phyloP scores from a whole-genome alignment of 2,329 filamentous ascomycete genomes.

The Trichoderma aggressivum region DNA sequence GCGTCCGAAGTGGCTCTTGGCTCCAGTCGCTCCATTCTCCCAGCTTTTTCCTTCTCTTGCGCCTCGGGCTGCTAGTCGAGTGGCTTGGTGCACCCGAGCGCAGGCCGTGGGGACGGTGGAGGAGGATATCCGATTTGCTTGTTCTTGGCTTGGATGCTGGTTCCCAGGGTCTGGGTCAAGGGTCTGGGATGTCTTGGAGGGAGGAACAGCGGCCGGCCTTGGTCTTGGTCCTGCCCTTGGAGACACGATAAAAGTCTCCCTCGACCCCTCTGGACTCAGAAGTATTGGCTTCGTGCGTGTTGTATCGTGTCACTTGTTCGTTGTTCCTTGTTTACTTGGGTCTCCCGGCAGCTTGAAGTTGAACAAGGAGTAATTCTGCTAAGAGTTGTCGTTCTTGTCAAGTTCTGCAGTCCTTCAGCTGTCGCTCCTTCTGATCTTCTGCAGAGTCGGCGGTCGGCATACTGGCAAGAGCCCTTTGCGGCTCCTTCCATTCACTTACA shows the following conservation, averaged over 20 bases:
- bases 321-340: background rate
- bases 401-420: background rate
- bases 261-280: conserved; percentile 2
- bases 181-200: conserved; percentile 10
- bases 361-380: background rate
- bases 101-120: background rate
- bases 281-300: background rate
- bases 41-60: background rate
- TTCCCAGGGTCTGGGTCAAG: background rate
- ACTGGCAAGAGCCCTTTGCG: background rate
- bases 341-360: background rate
- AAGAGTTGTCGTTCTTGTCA: background rate
- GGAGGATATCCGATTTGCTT: conserved; percentile 3
- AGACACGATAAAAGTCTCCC: conserved; percentile 17
- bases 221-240: conserved; percentile 14
- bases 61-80: background rate
- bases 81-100: conserved; percentile 7
- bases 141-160: background rate
- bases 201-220: background rate
- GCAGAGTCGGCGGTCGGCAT: background rate
- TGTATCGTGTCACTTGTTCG: background rate
- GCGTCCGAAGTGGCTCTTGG: conserved; percentile 11
- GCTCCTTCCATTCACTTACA: conserved; percentile 17
- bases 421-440: background rate
- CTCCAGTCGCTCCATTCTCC: background rate